A percentile compares a stretch with the other conserved stretches of the same genome.
phyloP scores from a whole-genome alignment of 2,329 filamentous ascomycete species.

The Ophiostoma novo-ulmi region DNA sequence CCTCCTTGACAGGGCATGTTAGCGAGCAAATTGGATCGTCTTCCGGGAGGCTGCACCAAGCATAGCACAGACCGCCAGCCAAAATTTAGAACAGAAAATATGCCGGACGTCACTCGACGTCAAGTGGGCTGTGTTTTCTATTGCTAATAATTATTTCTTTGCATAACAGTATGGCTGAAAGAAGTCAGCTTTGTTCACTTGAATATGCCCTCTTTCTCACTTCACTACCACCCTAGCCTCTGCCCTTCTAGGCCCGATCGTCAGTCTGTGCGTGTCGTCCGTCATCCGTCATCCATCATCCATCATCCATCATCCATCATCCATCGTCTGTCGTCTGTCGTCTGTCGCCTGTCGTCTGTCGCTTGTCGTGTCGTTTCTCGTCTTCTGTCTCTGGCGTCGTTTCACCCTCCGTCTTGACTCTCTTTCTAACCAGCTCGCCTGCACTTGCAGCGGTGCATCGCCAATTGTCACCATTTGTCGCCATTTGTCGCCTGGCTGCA shows the following conservation, averaged over 20 bases:
- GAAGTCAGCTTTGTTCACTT: conserved; percentile 5
- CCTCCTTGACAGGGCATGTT: not conserved
- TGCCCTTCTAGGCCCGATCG: not conserved
- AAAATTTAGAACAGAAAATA: not conserved
- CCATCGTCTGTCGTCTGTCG: not conserved
- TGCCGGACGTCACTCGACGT: conserved; percentile 21
- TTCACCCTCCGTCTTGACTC: not conserved
- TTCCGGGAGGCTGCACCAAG: conserved; percentile 20
- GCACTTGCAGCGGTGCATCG: conserved; percentile 19
- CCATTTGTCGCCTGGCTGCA: conserved; percentile 23
- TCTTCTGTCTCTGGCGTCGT: not conserved
- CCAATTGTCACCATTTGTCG: conserved; percentile 15
- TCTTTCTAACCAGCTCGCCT: conserved; percentile 4
- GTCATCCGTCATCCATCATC: not conserved
- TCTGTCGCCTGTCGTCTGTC: not conserved
- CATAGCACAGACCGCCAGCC: conserved; percentile 16
- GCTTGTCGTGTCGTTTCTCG: not conserved
- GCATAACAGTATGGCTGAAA: not conserved
- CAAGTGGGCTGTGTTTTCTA: not conserved
- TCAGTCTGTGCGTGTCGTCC: not conserved
- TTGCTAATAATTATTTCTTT: conserved; percentile 5
- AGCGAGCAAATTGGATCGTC: conserved; percentile 23
- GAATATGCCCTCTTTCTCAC: conserved; percentile 8
- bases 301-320: not conserved
- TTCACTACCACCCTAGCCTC: conserved; percentile 5